phyloP scores from a whole-genome alignment of 371 early-diverging fungal species.

The Syncephalis plumigaleata region DNA sequence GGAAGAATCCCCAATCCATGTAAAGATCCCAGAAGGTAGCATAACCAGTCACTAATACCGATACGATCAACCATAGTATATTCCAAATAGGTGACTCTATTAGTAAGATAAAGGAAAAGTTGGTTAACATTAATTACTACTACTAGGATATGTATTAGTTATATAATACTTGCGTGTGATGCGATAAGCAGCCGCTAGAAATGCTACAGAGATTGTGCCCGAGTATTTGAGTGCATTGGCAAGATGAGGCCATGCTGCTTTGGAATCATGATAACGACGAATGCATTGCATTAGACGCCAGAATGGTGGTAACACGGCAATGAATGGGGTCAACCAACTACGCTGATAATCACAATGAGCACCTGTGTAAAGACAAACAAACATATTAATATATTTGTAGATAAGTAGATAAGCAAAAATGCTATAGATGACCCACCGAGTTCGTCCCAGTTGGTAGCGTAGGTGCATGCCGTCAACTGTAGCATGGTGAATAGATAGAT shows the following conservation, averaged over 20 bases:
- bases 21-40: constrained; percentile 71
- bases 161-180: constrained; percentile 1
- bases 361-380: background rate
- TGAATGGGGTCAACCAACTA: constrained; percentile 23
- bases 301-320: constrained; percentile 22
- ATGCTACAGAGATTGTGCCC: constrained; percentile 50
- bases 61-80: constrained; percentile 30
- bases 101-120: constrained; percentile 7
- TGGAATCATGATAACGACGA: constrained; percentile 23
- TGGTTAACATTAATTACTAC: too few species aligned
- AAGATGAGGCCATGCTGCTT: constrained; percentile 26
- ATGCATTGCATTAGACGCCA: constrained; percentile 33
- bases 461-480: constrained; percentile 47
- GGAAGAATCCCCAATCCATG: constrained; percentile 78
- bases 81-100: constrained; percentile 13
- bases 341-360: background rate
- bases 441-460: constrained; percentile 24
- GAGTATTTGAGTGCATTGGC: constrained; percentile 31
- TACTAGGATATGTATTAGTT: background rate
- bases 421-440: constrained; percentile 21
- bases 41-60: constrained; percentile 35
- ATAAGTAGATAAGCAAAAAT: too few species aligned
- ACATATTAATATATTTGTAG: background rate
- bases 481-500: constrained; percentile 49
- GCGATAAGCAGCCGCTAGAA: constrained; percentile 48